Evolutionary conservation across 176 grass and related monocot species (phyloP).

Genomic region (Avena eriantha): DNA sequence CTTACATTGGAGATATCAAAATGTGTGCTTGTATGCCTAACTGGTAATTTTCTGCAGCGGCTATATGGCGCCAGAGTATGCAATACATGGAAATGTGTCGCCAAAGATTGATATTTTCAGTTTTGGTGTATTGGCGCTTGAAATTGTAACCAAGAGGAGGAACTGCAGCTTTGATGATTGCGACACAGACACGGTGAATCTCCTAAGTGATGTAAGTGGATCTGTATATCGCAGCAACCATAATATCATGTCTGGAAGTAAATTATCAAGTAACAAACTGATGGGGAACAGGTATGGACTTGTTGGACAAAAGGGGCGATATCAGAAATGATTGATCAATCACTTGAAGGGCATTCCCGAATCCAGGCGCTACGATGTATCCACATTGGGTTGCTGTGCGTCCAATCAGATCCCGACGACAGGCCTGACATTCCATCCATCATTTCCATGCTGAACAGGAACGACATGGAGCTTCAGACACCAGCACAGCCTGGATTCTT

Average conservation of each 20-base stretch:
- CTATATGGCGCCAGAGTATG: slow-evolving; percentile 59
- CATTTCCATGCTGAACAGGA: slow-evolving; percentile 56
- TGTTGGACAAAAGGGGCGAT: slow-evolving; percentile 40
- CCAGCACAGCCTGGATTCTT: slow-evolving; percentile 48
- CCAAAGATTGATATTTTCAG: slow-evolving; percentile 61
- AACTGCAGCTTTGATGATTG: slow-evolving; percentile 22
- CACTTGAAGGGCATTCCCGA: slow-evolving; percentile 20
- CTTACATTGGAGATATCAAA: background rate
- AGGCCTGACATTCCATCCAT: slow-evolving; percentile 56
- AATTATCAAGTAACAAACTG: background rate
- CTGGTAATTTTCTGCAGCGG: slow-evolving; percentile 35
- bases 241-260: slow-evolving; percentile 15
- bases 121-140: slow-evolving; percentile 57
- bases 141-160: slow-evolving; percentile 53
- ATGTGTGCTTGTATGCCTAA: slow-evolving; percentile 6
- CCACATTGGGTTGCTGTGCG: slow-evolving; percentile 59
- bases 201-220: slow-evolving; percentile 48
- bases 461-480: slow-evolving; percentile 41
- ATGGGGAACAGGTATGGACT: slow-evolving; percentile 42
- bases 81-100: slow-evolving; percentile 31
- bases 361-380: slow-evolving; percentile 41
- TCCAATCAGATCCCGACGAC: slow-evolving; percentile 53
- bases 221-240: background rate
- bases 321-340: slow-evolving; percentile 43
- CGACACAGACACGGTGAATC: slow-evolving; percentile 26